Base-by-base conservation (phyloP, 2,329 filamentous ascomycete genomes). In the Fusarium sp. region DNA sequence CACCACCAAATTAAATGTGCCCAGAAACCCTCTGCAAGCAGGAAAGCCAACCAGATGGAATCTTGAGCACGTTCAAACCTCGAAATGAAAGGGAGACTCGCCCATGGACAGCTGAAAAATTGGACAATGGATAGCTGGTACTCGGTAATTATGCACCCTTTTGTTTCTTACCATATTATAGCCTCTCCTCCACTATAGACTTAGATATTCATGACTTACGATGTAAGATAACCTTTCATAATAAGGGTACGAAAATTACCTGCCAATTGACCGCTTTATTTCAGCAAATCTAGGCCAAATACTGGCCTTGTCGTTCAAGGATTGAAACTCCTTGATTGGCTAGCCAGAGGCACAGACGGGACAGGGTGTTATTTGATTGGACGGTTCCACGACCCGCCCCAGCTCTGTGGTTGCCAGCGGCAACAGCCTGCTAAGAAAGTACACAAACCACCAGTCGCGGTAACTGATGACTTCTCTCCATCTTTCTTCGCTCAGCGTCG, bases 381-480 rank as follows among this genome's bases (percentile, higher is more conserved):
- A 24, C 18, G 11, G 47, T 28, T 28, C 15, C 20, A 35, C 5
- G 26, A 5, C 39, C 47, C 54, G 61, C 58, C 35, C 24, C 28
- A 28, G 28, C 28, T 59, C 22, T 17, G 36, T 44, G 63, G 79
- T 81, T 81, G 79, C 75, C 77, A 81, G 33, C 76, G 68, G 80
- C 81, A 82, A 82, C 81, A 72, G 57, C 59, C 56, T 58, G 35
- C 62, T 31, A 28, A 65, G 68, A 79, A 82, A 80, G 79, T 82
- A 82, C 80, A 82, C 81, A 82, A 82, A 81, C 75, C 74, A 77
- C 60, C 69, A 56, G 72, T 68, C 67, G 75, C 57, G 48, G 66
- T 56, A 66, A 68, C 73, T 63, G 61, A 63, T 52, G 65, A 61
- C 62, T 41, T 67, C 59, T 58, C 69, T 63, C 56, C 58, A 58